Evolutionary conservation across 805 yeast species (phyloP).

Genomic region (Suhomyces kilbournensis): DNA sequence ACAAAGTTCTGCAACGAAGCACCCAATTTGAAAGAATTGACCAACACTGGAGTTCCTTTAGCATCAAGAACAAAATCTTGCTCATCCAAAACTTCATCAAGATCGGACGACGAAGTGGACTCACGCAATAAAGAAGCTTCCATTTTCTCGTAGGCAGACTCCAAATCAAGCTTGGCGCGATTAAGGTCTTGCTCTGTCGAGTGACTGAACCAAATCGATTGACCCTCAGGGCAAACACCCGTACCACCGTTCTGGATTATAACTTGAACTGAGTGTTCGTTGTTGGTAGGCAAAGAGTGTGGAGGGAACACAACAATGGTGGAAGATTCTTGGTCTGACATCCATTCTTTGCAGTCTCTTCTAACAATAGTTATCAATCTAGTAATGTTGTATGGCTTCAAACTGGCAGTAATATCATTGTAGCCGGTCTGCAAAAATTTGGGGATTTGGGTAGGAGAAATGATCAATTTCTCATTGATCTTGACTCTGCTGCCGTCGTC

Average conservation of each 20-base stretch:
- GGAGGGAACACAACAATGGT: slow-evolving; percentile 94
- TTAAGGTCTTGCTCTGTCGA: slow-evolving; percentile 65
- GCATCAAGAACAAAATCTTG: slow-evolving; percentile 34
- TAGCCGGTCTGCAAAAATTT: slow-evolving; percentile 41
- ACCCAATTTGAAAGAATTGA: slow-evolving; percentile 82
- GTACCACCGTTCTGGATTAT: slow-evolving; percentile 83
- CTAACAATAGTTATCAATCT: slow-evolving; percentile 80
- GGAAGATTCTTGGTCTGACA: slow-evolving; percentile 76
- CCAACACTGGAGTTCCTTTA: slow-evolving; percentile 57
- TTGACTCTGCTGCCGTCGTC: slow-evolving; percentile 72
- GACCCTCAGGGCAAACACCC: slow-evolving; percentile 84
- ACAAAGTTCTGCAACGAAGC: slow-evolving; percentile 80
- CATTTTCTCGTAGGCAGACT: slow-evolving; percentile 74
- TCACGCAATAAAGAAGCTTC: slow-evolving; percentile 81
- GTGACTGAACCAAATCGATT: slow-evolving; percentile 86
- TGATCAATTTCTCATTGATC: slow-evolving; percentile 75
- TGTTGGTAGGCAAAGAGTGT: slow-evolving; percentile 61
- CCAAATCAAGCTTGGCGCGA: slow-evolving; percentile 73
- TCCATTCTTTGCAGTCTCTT: slow-evolving; percentile 90
- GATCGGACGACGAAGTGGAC: slow-evolving; percentile 50
- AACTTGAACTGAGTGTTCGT: slow-evolving; percentile 77
- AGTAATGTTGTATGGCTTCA: slow-evolving; percentile 53
- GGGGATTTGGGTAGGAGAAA: slow-evolving; percentile 65
- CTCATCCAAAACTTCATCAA: slow-evolving; percentile 36
- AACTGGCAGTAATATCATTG: slow-evolving; percentile 42